Percentiles rank a stretch among this genome's conserved stretches.
These are phyloP conservation scores for Pythium vanterpoolii DNA, from an alignment of 352 stramenopile species.

Conservation along the genomic window DNA sequence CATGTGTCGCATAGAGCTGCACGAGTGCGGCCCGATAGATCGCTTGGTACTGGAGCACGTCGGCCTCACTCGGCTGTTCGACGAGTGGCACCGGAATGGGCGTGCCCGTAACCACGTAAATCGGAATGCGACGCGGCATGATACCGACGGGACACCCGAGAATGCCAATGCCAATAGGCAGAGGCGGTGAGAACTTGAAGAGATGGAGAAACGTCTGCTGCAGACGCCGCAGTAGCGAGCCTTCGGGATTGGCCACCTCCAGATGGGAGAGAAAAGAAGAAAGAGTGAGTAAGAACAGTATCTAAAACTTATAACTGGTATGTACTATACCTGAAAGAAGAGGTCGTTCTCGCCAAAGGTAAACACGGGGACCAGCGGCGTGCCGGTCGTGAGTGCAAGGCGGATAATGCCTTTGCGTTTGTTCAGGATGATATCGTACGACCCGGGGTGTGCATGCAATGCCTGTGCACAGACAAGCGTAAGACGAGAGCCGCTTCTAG, in stretches of 20 bases:
- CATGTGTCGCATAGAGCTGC: constrained; percentile 51
- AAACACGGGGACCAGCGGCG: constrained; percentile 62
- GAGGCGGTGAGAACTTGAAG: constrained; percentile 43
- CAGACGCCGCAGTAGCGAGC: constrained; percentile 31
- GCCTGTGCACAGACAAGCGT: constrained; percentile 19
- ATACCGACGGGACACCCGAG: constrained; percentile 29
- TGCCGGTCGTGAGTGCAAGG: constrained; percentile 52
- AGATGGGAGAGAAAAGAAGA: neutral
- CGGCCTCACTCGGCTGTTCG: constrained; percentile 30
- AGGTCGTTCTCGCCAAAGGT: constrained; percentile 66
- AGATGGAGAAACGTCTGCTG: constrained; percentile 35
- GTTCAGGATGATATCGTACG: constrained; percentile 57
- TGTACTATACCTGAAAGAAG: constrained; percentile 39
- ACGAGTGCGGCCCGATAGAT: constrained; percentile 41
- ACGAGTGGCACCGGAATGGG: constrained; percentile 44
- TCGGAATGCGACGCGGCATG: constrained; percentile 31
- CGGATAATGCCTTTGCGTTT: constrained; percentile 63
- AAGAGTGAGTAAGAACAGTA: neutral
- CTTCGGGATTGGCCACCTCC: constrained; percentile 39
- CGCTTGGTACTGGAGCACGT: constrained; percentile 45
- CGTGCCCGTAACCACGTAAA: constrained; percentile 40
- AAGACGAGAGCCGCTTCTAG: neutral
- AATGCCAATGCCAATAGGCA: constrained; percentile 30
- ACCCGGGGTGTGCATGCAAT: constrained; percentile 38
- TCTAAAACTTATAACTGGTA: too few species aligned